phyloP scores from a whole-genome alignment of 1,284 basidiomycete species.

The Puccinia hordei region DNA sequence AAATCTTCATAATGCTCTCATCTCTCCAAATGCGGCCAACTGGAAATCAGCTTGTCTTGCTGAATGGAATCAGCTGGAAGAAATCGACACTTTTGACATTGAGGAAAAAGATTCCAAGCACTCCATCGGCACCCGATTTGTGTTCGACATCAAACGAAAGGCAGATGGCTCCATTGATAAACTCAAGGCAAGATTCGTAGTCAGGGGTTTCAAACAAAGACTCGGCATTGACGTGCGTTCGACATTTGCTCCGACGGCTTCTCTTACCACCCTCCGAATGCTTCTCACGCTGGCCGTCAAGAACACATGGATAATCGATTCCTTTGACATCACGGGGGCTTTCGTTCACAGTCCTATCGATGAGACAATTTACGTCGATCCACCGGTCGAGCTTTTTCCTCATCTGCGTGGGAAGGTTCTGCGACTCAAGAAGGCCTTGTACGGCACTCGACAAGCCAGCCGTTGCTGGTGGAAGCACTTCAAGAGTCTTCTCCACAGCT shows the following conservation, averaged over 20 bases:
- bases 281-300: not conserved
- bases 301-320: not conserved
- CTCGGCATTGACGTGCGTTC: not conserved
- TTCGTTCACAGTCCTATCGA: constrained; percentile 1
- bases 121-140: not conserved
- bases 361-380: not conserved
- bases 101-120: not conserved
- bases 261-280: not conserved
- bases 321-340: not conserved
- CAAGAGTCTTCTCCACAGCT: too few relatives aligned
- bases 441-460: too few relatives aligned
- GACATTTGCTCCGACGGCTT: constrained; percentile 19
- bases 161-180: not conserved
- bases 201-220: constrained; percentile 5
- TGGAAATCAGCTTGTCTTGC: not conserved
- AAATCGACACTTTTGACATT: not conserved
- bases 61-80: not conserved
- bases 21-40: not conserved
- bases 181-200: not conserved
- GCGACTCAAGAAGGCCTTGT: not conserved
- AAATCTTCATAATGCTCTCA: not conserved
- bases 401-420: not conserved
- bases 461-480: too few relatives aligned
- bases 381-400: not conserved
- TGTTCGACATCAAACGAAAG: not conserved